Percentiles rank a stretch among this genome's conserved stretches.
These are phyloP conservation scores for Colletotrichum cordylinicola DNA, from an alignment of 2,329 filamentous ascomycete genomes.

Conservation along the genomic window DNA sequence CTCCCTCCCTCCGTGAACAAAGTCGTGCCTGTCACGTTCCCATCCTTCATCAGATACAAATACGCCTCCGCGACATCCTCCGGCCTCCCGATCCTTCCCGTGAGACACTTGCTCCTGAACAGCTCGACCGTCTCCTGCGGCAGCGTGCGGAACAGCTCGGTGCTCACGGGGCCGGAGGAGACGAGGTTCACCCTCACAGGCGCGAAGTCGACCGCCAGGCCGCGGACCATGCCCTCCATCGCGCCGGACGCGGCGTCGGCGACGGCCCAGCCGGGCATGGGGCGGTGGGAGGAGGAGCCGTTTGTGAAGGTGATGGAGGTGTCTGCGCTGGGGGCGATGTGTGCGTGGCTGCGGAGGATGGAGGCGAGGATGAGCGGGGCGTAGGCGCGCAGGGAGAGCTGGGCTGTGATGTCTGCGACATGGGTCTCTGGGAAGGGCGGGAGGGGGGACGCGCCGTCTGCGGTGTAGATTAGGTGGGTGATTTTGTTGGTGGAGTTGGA, in stretches of 20 bases:
- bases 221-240: not conserved
- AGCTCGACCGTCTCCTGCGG: not conserved
- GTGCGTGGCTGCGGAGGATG: not conserved
- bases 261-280: constrained; percentile 1
- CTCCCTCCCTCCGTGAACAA: constrained; percentile 30
- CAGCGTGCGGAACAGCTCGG: not conserved
- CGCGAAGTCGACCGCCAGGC: not conserved
- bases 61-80: constrained; percentile 50
- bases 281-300: not conserved
- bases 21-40: constrained; percentile 38
- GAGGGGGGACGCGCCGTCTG: not conserved
- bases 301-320: constrained; percentile 6
- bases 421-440: not conserved
- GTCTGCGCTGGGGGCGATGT: too few relatives aligned
- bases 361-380: not conserved
- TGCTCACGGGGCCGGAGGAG: not conserved
- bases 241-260: not conserved
- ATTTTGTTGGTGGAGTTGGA: not conserved
- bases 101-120: not conserved
- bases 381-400: not conserved
- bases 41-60: constrained; percentile 48
- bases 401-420: not conserved
- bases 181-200: not conserved
- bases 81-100: constrained; percentile 16
- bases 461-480: constrained; percentile 10